Evolutionary conservation across 495 filamentous ascomycete genomes (phyloP), one percentile per base, ranked within the genome.

Genomic region (Penicillium lividum): DNA sequence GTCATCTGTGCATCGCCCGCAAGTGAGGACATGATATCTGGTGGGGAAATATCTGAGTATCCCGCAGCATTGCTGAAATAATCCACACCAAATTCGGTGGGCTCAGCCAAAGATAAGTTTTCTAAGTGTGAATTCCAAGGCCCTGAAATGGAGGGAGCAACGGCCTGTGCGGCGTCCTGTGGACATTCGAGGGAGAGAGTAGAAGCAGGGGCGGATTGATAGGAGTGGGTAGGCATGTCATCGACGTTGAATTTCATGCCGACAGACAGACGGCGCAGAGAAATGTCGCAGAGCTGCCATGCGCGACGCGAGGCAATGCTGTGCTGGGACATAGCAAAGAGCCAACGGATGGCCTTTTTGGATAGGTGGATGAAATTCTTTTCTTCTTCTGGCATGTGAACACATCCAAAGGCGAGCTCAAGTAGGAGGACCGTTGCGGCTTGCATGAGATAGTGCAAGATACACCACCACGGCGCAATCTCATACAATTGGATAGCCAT

Each of bases 361-460:
- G 82, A 64, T 8, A 79, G 68, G 4, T 61, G 51, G 7, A 87
- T 61, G 28, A 84, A 75, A 0, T 70, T 69, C 10, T 72, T 67
- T 33, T 83, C 77, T 47, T 81, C 74, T 9, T 77, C 66, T 10
- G 83, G 83, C 55, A 80, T 75, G 65, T 87, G 84, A 33, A 82
- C 74, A 25, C 70, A 69, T 30, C 78, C 76, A 56, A 86, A 84
- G 1, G 84, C 82, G 18, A 86, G 71, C 61, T 89, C 87, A 13
- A 88, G 74, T 61, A 89, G 77, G 7, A 89, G 69, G 11, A 88
- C 78, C 1, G 80, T 82, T 4, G 78, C 71, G 0, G 85, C 80
- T 70, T 88, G 84, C 77, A 86, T 87, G 18, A 90, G 68, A 53
- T 84, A 83, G 61, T 90, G 87, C 13, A 90, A 69, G 9, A 85